Evolutionary conservation across 805 yeast species (phyloP).

Genomic region (Ogataea methanolica): DNA sequence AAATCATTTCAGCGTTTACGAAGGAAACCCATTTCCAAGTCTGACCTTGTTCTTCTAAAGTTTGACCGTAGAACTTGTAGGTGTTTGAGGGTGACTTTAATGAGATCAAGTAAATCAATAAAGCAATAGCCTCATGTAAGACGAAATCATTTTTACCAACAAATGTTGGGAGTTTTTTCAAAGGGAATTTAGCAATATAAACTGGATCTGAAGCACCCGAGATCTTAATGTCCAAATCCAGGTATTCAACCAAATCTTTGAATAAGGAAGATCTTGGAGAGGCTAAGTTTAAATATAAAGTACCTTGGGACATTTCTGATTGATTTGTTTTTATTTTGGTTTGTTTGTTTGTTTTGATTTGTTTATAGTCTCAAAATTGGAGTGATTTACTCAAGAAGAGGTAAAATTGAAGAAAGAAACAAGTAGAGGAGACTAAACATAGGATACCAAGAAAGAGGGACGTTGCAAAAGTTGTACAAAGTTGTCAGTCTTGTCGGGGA

Average conservation of each 20-base stretch:
- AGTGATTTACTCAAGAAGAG: too few relatives aligned
- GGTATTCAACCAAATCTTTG: constrained; percentile 47
- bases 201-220: constrained; percentile 35
- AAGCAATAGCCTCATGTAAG: constrained; percentile 62
- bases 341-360: too few relatives aligned
- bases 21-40: constrained; percentile 74
- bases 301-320: constrained; percentile 2
- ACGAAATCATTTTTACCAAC: constrained; percentile 61
- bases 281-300: constrained; percentile 5
- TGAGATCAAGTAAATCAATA: constrained; percentile 40
- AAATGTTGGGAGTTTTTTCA: constrained; percentile 59
- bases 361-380: too few relatives aligned
- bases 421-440: too few relatives aligned
- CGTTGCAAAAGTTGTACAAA: too few relatives aligned
- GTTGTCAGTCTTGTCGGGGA: too few relatives aligned
- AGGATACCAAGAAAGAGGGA: too few relatives aligned
- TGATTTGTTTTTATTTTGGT: too few relatives aligned
- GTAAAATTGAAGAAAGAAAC: too few relatives aligned
- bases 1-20: constrained; percentile 59
- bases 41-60: constrained; percentile 52
- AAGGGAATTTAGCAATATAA: constrained; percentile 52
- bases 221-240: constrained; percentile 52
- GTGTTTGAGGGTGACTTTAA: constrained; percentile 30
- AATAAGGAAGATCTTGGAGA: constrained; percentile 33
- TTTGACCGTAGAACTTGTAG: constrained; percentile 50